Evolutionary conservation across 371 early-diverging fungal genomes (phyloP).

Genomic region (Rhizopus delemar): DNA sequence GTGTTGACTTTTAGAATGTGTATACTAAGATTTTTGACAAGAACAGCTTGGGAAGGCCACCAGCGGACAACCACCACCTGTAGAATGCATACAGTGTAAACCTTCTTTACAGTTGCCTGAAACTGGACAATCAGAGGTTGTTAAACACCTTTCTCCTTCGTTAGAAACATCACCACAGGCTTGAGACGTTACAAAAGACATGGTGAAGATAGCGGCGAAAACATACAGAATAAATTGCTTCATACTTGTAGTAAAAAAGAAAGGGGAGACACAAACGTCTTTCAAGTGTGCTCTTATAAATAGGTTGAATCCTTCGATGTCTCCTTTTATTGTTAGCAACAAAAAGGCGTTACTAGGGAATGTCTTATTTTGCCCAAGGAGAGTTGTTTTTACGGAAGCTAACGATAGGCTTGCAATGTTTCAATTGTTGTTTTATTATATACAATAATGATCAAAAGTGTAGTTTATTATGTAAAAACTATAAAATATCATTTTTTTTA

Average conservation of each 20-base stretch:
- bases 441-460: background rate
- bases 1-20: background rate
- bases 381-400: too few species aligned
- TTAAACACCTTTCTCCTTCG: background rate
- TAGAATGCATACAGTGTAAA: background rate
- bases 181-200: background rate
- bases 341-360: too few species aligned
- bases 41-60: background rate
- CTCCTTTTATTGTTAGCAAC: too few species aligned
- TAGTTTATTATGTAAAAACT: background rate
- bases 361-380: too few species aligned
- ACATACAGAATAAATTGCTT: too few species aligned
- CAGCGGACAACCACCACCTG: background rate
- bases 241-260: too few species aligned
- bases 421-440: too few species aligned
- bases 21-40: background rate
- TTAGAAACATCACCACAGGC: background rate
- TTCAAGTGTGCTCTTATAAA: too few species aligned
- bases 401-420: too few species aligned
- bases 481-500: constrained; percentile 1
- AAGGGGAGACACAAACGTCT: too few species aligned
- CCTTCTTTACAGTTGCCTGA: constrained; percentile 1
- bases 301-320: too few species aligned
- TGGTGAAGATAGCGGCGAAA: background rate
- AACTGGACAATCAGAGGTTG: background rate